These are phyloP conservation scores for Sporothrix dimorphospora DNA, from an alignment of 2,329 filamentous ascomycete species.

Conservation along the genomic window DNA sequence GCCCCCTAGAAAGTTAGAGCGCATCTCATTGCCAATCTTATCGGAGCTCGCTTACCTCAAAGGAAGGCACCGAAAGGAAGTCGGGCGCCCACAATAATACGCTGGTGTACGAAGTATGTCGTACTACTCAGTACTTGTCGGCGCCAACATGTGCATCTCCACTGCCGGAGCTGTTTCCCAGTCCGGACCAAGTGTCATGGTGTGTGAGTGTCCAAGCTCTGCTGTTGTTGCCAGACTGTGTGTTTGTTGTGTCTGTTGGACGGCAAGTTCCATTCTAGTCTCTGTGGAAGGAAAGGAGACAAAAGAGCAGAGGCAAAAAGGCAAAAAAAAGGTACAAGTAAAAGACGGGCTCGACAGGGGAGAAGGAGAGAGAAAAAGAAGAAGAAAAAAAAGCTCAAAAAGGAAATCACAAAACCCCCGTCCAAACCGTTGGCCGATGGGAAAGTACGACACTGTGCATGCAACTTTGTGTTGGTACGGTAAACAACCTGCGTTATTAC, in stretches of 20 bases:
- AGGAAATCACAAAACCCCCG: not conserved
- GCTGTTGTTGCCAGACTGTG: not conserved
- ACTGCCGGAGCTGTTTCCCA: constrained; percentile 24
- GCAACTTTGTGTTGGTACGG: not conserved
- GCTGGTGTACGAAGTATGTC: too few species aligned
- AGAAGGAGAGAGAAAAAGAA: not conserved
- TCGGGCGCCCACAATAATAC: not conserved
- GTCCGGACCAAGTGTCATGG: constrained; percentile 10
- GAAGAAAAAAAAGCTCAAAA: not conserved
- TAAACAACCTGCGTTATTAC: too few species aligned
- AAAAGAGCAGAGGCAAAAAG: not conserved
- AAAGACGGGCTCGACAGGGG: not conserved
- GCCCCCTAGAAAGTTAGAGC: not conserved
- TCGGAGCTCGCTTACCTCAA: constrained; percentile 5
- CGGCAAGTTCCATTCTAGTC: not conserved
- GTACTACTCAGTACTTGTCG: too few species aligned
- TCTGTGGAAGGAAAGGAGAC: too few species aligned
- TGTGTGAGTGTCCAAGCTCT: not conserved
- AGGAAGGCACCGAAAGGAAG: not conserved
- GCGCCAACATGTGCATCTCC: not conserved
- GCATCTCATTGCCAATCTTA: constrained; percentile 19
- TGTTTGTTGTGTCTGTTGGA: not conserved
- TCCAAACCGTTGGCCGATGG: not conserved
- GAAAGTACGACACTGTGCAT: constrained; percentile 5
- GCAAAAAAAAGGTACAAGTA: not conserved